Evolutionary conservation across 2,329 filamentous ascomycete species (phyloP), one percentile per base, ranked within the genome.

Genomic region (Zasmidium angulare): DNA sequence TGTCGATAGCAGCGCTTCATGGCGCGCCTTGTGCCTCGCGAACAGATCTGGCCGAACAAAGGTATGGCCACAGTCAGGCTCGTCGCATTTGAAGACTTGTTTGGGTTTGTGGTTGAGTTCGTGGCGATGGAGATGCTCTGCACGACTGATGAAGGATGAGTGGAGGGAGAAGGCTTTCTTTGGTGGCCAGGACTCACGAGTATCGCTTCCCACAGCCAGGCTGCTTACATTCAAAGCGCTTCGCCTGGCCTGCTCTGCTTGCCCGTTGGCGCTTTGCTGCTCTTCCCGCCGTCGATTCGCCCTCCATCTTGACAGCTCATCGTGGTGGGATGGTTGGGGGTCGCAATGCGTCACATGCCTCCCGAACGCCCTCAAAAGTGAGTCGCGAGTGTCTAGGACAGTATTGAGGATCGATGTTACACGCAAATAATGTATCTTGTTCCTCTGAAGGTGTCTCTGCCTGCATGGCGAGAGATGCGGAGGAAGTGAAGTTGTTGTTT

Each of bases 51-150:
- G 90, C 64, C 93, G 86, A 58, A 97, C 93, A 77, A 97, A 98
- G n/a, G 89, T 89, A 54, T 92, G 88, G 60, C 86, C 86, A 75
- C 93, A 97, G 71, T 93, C 90, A 26, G 89, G 90, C 68, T 91
- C 95, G 69, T 93, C 89, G 79, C 93, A 97, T 71, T 86, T 86
- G 73, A 93, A 97, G 53, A 96, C 93, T 71, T 95, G 89, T 76
- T 96, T 96, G 14, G 93, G 93, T 58, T 90, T 89, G 77, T 97
- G 93, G 73, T 97, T 97, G 65, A 97, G 78, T 77, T 96, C 91
- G 76, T 97, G 93, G 43, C 93, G 87, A 77, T 96, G 96, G 79
- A 97, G 80, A 78, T 97, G 93, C 76, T 97, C 93, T 3, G 92
- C 93, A 73, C 93, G 86, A 21, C 61, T 63, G 46, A 40, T 23